Evolutionary conservation across 2,329 filamentous ascomycete genomes (phyloP), one percentile per base, ranked within the genome.

Genomic region (Plenodomus lindquistii): DNA sequence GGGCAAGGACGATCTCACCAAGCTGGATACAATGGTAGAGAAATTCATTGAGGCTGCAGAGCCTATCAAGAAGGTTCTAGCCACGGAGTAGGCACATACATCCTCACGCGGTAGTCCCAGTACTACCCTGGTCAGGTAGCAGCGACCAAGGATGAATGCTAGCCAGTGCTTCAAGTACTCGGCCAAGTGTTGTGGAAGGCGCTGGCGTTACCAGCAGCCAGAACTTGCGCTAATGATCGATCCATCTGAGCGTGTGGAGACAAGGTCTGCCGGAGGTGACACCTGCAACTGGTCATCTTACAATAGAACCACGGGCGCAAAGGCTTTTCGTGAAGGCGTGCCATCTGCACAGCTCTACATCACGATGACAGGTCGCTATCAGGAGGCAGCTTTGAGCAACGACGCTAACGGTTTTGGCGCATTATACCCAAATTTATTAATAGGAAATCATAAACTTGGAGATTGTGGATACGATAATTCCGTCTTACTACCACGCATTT

Each of bases 11-110:
- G 91, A 97, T 65, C 77, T 99, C 40, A 91, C 89, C 17, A 96
- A 88, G 65, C 77, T 99, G 52, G 94, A 99, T 64, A 88, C 89
- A 66, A 91, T 96, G 72, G 77, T 97, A 48, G 94, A 97, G 75
- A 92, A 89, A 65, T 96, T 96, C 67, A 93, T 96, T 63, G 91
- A 95, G 73, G 89, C 89, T 41, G 90, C 90, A 42, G 93, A 92
- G 79, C 90, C 90, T 0, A 95, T 96, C 49, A 87, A 92, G 72
- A 89, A 87, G 69, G 83, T 89, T 2, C 91, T 96, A 58, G 89
- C 93, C 65, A 92, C 91, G 71, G 87, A 81, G 58, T 80, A 67
- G 27, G 27, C 4, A 13, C 27, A 15, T n/a, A n/a, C n/a, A n/a
- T n/a, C n/a, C n/a, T n/a, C n/a, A n/a, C n/a, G n/a, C n/a, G n/a